These are phyloP conservation scores for Clonostachys rosea DNA, from an alignment of 2,329 filamentous ascomycete genomes.

Conservation along the genomic window DNA sequence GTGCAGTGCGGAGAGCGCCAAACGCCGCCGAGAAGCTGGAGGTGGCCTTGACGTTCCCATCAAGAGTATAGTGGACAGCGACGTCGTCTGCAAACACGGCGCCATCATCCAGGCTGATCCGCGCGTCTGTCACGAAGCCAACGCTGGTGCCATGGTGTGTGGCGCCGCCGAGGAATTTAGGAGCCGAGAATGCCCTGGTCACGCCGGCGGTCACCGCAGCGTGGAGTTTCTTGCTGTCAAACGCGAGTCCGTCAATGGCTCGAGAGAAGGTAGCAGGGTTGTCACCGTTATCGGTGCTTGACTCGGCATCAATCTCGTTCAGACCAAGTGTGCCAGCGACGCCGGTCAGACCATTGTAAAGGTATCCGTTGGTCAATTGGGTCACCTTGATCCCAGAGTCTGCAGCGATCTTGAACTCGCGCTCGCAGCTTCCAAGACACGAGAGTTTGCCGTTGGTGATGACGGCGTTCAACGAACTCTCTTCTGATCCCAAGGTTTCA, in stretches of 20 bases:
- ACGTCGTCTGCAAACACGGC: slow-evolving; percentile 50
- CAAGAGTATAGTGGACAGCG: slow-evolving; percentile 55
- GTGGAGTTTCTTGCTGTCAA: slow-evolving; percentile 51
- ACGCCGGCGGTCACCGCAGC: slow-evolving; percentile 50
- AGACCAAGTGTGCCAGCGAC: slow-evolving; percentile 58
- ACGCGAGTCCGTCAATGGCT: slow-evolving; percentile 49
- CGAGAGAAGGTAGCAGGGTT: slow-evolving; percentile 46
- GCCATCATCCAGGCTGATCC: slow-evolving; percentile 36
- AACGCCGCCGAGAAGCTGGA: slow-evolving; percentile 49
- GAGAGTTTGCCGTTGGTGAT: slow-evolving; percentile 46
- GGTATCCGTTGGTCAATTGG: slow-evolving; percentile 50
- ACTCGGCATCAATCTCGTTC: slow-evolving; percentile 57
- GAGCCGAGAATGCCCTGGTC: slow-evolving; percentile 54
- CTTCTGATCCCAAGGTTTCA: slow-evolving; percentile 24
- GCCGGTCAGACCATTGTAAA: slow-evolving; percentile 56
- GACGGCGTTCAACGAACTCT: slow-evolving; percentile 38
- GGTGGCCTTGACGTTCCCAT: slow-evolving; percentile 33
- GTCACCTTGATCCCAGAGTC: slow-evolving; percentile 30
- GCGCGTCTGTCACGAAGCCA: slow-evolving; percentile 49
- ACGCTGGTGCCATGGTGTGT: slow-evolving; percentile 54
- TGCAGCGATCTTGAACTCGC: slow-evolving; percentile 32
- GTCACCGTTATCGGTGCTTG: slow-evolving; percentile 45
- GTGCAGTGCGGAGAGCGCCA: slow-evolving; percentile 43
- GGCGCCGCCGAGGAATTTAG: slow-evolving; percentile 31
- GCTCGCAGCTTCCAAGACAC: slow-evolving; percentile 49